phyloP scores from a whole-genome alignment of 176 grass and related monocot species.

The Hordeum marinum region DNA sequence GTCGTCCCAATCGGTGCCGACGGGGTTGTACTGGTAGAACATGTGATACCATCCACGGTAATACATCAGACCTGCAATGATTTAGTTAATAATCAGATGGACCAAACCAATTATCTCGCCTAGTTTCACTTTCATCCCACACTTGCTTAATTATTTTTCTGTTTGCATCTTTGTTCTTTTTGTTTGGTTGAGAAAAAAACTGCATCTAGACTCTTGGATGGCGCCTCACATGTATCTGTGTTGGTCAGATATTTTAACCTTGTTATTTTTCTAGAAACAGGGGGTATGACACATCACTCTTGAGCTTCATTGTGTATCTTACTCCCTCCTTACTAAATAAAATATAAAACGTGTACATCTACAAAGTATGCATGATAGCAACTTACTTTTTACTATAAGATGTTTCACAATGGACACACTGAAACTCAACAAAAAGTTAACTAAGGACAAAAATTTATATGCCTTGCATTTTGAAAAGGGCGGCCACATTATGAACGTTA shows the following conservation, averaged over 20 bases:
- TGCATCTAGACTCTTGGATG: no score
- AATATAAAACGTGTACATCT: not conserved
- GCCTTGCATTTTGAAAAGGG: not conserved
- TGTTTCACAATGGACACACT: not conserved
- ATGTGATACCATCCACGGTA: not conserved
- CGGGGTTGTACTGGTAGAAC: not conserved
- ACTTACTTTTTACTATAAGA: no score
- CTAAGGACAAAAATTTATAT: not conserved
- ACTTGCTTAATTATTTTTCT: no score
- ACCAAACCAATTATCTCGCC: not conserved
- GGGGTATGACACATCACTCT: not conserved
- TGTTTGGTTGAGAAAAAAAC: no score
- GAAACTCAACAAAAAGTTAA: no score
- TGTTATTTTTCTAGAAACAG: not conserved
- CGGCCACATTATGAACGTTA: not conserved
- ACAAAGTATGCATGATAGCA: not conserved
- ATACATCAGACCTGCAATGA: not conserved
- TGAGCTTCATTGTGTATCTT: not conserved
- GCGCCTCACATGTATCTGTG: not conserved
- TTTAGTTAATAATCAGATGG: not conserved
- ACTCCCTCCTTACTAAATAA: not conserved
- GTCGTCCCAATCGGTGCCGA: not conserved
- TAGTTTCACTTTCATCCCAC: accelerated
- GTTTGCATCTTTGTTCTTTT: no score
- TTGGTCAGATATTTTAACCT: not conserved